phyloP scores from a whole-genome alignment of 169 alveolate genomes.

The Eimeria sp. region DNA sequence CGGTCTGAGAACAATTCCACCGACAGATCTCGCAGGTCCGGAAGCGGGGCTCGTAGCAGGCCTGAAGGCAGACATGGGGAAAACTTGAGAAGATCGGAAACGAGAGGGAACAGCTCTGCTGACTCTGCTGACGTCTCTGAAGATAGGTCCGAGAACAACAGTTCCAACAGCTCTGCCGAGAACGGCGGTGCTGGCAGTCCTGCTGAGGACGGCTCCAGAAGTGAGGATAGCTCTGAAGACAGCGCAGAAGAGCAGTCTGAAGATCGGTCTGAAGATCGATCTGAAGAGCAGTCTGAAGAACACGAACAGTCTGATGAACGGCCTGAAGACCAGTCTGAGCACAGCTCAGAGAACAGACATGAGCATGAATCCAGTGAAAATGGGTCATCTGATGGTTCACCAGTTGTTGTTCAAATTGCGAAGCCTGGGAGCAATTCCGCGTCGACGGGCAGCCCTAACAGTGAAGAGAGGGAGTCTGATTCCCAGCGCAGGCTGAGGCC shows the following conservation, averaged over 20 bases:
- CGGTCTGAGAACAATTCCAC: neutral
- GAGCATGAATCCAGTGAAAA: neutral
- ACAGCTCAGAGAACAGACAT: neutral
- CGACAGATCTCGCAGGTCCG: neutral
- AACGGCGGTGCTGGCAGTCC: too few species aligned
- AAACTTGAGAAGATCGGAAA: neutral
- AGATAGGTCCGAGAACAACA: neutral
- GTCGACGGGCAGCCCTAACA: neutral
- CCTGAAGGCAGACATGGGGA: neutral
- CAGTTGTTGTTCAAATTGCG: neutral
- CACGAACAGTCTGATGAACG: neutral
- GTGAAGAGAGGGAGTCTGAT: neutral
- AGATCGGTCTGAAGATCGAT: neutral
- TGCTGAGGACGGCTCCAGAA: neutral
- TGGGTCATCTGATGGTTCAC: neutral
- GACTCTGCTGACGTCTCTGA: neutral
- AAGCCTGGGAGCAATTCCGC: constrained; percentile 13
- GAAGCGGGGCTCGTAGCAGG: neutral
- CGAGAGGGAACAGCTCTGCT: neutral
- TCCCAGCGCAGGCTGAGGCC: neutral
- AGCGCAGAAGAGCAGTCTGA: too few species aligned
- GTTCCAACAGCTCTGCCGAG: neutral
- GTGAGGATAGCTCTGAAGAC: too few species aligned
- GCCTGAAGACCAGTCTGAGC: neutral
- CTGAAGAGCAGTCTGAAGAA: neutral